These are phyloP conservation scores for Phytophthora syringae DNA, from an alignment of 352 stramenopile species.

Conservation along the genomic window DNA sequence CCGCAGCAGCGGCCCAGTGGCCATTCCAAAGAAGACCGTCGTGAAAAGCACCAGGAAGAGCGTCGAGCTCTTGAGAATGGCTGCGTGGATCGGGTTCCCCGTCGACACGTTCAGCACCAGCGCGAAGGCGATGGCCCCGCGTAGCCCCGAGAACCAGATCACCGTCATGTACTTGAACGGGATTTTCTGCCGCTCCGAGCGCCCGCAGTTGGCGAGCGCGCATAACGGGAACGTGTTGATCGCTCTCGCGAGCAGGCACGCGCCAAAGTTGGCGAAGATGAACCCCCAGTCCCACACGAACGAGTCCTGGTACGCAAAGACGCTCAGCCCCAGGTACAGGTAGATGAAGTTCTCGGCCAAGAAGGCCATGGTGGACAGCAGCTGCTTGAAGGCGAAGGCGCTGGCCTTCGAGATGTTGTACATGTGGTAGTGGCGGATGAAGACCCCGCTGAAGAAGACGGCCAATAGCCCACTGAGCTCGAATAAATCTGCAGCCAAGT, in stretches of 20 bases:
- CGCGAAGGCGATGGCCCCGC: constrained; percentile 93
- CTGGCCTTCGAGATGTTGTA: constrained; percentile 71
- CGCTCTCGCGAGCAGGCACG: constrained; percentile 56
- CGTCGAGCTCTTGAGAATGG: constrained; percentile 69
- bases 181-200: constrained; percentile 49
- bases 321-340: constrained; percentile 73
- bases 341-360: constrained; percentile 81
- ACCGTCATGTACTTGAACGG: constrained; percentile 75
- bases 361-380: constrained; percentile 68
- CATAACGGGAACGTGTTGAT: constrained; percentile 84
- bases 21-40: constrained; percentile 62
- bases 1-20: constrained; percentile 51
- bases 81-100: constrained; percentile 46
- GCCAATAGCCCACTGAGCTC: constrained; percentile 88
- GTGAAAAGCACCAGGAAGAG: constrained; percentile 75
- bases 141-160: constrained; percentile 94
- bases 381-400: constrained; percentile 62
- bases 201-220: constrained; percentile 53
- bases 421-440: constrained; percentile 81
- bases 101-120: constrained; percentile 79
- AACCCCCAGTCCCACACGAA: constrained; percentile 81
- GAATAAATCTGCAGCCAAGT: constrained; percentile 69
- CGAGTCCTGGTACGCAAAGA: constrained; percentile 63
- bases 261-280: constrained; percentile 52
- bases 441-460: constrained; percentile 92